Percentiles rank a stretch among this genome's conserved stretches.
Conservation (phyloP, 768 basidiomycete species). For the Boletus rufocinnamomeus region DNA sequence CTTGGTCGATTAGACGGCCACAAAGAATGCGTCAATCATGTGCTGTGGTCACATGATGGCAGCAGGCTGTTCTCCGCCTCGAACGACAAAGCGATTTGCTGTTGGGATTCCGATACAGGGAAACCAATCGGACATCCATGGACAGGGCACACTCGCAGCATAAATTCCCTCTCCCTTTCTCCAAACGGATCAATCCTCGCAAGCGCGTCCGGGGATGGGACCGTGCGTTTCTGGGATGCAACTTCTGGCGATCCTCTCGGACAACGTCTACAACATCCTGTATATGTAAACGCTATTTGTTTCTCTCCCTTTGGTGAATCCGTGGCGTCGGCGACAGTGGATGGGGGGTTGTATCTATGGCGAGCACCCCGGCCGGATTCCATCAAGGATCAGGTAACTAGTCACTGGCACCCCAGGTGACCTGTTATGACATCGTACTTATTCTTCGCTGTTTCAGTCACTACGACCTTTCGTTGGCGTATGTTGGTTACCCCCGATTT, state of each 20-base stretch:
- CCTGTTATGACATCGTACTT: not conserved
- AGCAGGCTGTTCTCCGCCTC: not conserved
- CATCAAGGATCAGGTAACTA: not conserved
- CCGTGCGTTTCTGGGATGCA: conserved; percentile 10
- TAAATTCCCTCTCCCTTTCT: not conserved
- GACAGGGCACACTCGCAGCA: conserved; percentile 13
- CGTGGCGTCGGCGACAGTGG: not conserved
- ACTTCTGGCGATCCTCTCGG: not conserved
- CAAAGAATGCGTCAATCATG: too few species aligned
- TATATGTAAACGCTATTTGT: not conserved
- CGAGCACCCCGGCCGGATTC: not conserved
- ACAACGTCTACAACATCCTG: not conserved
- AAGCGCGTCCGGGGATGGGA: conserved; percentile 3
- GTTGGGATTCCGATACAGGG: conserved; percentile 10
- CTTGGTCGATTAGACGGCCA: too few species aligned
- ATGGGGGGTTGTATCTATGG: not conserved
- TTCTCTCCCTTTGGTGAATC: conserved; percentile 10
- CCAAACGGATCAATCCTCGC: conserved; percentile 3
- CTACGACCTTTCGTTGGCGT: not conserved
- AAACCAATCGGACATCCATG: conserved; percentile 10
- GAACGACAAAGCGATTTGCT: not conserved
- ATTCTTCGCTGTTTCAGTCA: not conserved
- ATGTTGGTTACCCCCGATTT: not conserved
- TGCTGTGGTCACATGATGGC: conserved; percentile 11
- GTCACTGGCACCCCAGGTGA: not conserved